Base-by-base conservation (phyloP, 768 basidiomycete species). In the Serendipita indica region DNA sequence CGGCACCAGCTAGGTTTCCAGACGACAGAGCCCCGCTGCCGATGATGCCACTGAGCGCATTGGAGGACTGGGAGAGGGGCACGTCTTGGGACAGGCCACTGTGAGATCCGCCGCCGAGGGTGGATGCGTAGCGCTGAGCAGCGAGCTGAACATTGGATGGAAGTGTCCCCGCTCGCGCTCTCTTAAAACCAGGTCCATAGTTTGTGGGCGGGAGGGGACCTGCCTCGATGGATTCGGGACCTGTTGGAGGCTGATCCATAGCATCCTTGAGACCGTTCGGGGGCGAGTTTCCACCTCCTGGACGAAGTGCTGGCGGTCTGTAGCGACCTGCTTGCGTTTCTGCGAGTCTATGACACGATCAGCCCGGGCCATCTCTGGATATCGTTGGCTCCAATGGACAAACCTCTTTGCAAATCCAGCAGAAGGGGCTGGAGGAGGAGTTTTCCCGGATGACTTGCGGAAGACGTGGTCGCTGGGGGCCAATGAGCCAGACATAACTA, bases 101-200 rank as follows among this genome's bases (percentile, higher is more conserved):
- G n/a, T 54, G 49, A 20, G 49, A 54, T n/a, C 10, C n/a, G n/a
- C 22, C 25, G 32, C 49, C 49, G 25, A 82, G 78, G 60, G 82
- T 76, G 32, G 83, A 82, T 28, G 83, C 83, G 71, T 81, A 89
- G 60, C 83, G 80, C 70, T 89, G 86, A 57, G 89, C 83, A 60
- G 85, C 86, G 65, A 90, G 82, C 67, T 86, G 84, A 57, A 94
- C 84, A 69, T 93, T 93, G 64, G 92, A 94, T 72, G 93, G 93
- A 67, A 97, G 80, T 76, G 93, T 97, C 60, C 92, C 94, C 64
- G 93, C 94, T 82, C 92, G 83, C 67, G 91, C 89, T 76, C 92
- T 83, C 74, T 89, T 82, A 70, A 91, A 94, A 62, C 89, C 87
- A 58, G 86, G 77, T 61, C 88, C 86, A 69, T 81, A 87, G 72